Conservation (phyloP, 192 early-diverging fungal species). For the Backusella sp. region DNA sequence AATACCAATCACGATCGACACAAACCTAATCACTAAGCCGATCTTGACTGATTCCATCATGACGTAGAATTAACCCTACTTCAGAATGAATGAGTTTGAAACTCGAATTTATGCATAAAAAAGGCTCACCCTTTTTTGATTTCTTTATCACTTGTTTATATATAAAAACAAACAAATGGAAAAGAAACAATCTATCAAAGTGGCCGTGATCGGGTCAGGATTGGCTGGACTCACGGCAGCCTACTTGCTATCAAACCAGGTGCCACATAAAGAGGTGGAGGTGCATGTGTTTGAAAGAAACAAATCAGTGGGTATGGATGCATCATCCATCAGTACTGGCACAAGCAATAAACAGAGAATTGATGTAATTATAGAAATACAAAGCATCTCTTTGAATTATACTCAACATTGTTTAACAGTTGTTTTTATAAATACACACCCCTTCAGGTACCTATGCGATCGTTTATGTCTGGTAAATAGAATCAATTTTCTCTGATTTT, state of each 20-base stretch:
- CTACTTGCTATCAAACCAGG: slow-evolving; percentile 37
- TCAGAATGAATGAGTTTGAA: too few relatives aligned
- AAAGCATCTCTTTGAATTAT: not conserved
- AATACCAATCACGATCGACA: too few relatives aligned
- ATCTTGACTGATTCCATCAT: too few relatives aligned
- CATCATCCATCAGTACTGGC: slow-evolving; percentile 22
- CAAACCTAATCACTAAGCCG: too few relatives aligned
- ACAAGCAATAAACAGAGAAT: slow-evolving; percentile 20
- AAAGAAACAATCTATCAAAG: slow-evolving; percentile 14
- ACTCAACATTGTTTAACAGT: not conserved
- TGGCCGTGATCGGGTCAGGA: slow-evolving; percentile 53
- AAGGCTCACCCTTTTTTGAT: not conserved
- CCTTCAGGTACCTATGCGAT: slow-evolving; percentile 35
- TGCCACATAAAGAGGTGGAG: slow-evolving; percentile 30
- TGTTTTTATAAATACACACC: not conserved
- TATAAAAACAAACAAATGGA: not conserved
- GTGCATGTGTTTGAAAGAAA: slow-evolving; percentile 56
- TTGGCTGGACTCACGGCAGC: slow-evolving; percentile 49
- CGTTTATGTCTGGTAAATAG: slow-evolving; percentile 39
- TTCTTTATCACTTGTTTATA: not conserved
- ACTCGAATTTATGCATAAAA: not conserved
- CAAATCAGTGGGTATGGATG: slow-evolving; percentile 42
- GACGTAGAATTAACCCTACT: too few relatives aligned
- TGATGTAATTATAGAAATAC: slow-evolving; percentile 24
- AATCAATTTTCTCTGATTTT: too few relatives aligned